A percentile compares a stretch with the other conserved stretches of the same genome.
Conservation (phyloP, 2,329 filamentous ascomycete genomes). For the Elsinoe batatas region DNA sequence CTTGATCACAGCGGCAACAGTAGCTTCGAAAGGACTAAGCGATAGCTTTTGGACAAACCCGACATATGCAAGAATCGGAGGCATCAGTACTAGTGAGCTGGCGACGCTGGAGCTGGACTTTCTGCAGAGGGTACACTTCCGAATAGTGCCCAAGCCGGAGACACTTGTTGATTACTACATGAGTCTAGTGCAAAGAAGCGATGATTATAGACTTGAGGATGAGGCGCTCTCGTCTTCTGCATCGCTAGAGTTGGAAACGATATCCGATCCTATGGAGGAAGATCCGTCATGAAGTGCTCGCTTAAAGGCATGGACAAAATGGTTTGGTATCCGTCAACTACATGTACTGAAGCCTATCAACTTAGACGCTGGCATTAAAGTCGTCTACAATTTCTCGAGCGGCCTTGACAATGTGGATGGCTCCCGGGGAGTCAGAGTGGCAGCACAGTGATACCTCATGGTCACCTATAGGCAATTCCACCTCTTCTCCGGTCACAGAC, state of each 20-base stretch:
- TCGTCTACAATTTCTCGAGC: constrained; percentile 34
- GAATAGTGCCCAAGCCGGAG: constrained; percentile 91
- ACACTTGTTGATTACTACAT: constrained; percentile 88
- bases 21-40: constrained; percentile 89
- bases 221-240: background rate
- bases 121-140: constrained; percentile 85
- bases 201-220: constrained; percentile 46
- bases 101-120: constrained; percentile 91
- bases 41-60: constrained; percentile 98
- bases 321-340: background rate
- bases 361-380: constrained; percentile 25
- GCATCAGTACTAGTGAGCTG: constrained; percentile 80
- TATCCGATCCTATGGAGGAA: constrained; percentile 6
- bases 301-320: background rate
- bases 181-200: constrained; percentile 63
- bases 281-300: constrained; percentile 7
- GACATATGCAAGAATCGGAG: constrained; percentile 87
- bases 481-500: constrained; percentile 33
- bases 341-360: background rate
- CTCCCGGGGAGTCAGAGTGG: constrained; percentile 36
- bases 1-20: constrained; percentile 88
- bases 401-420: constrained; percentile 35
- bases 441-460: constrained; percentile 36
- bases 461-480: constrained; percentile 33
- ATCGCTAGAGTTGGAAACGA: background rate